Conservation (phyloP, 1,284 basidiomycete species). For the Cryptococcus floricola region DNA sequence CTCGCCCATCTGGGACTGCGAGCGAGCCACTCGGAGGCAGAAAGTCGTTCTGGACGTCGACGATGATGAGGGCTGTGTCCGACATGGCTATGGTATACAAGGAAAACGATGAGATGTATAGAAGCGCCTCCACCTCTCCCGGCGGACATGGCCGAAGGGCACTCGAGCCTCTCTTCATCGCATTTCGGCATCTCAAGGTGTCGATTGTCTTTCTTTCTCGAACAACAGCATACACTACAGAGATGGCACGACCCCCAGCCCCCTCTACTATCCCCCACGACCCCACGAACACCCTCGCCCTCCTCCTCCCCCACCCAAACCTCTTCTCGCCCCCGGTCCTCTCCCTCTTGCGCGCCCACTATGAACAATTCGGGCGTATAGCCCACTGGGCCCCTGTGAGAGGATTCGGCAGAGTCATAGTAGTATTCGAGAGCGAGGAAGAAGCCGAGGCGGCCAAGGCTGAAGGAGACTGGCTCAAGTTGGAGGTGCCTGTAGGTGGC, state of each 20-base stretch:
- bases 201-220: not conserved
- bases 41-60: slow-evolving; percentile 65
- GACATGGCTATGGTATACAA: not conserved
- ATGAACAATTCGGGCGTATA: slow-evolving; percentile 67
- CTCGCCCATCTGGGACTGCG: slow-evolving; percentile 52
- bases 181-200: not conserved
- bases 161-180: not conserved
- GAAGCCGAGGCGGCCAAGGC: slow-evolving; percentile 42
- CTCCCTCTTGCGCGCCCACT: slow-evolving; percentile 64
- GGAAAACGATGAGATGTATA: not conserved
- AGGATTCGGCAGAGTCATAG: slow-evolving; percentile 72
- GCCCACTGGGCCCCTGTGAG: slow-evolving; percentile 81
- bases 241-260: slow-evolving; percentile 3
- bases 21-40: slow-evolving; percentile 60
- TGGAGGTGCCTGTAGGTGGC: slow-evolving; percentile 23
- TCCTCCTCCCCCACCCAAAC: slow-evolving; percentile 60
- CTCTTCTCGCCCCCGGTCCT: slow-evolving; percentile 69
- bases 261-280: slow-evolving; percentile 6
- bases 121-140: not conserved
- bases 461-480: slow-evolving; percentile 40
- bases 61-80: slow-evolving; percentile 54
- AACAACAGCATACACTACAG: not conserved
- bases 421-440: slow-evolving; percentile 65
- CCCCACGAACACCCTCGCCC: slow-evolving; percentile 64
- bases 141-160: too few relatives aligned